Base-by-base conservation (phyloP, 1,284 basidiomycete species). In the Fomitopsis schrenkii region DNA sequence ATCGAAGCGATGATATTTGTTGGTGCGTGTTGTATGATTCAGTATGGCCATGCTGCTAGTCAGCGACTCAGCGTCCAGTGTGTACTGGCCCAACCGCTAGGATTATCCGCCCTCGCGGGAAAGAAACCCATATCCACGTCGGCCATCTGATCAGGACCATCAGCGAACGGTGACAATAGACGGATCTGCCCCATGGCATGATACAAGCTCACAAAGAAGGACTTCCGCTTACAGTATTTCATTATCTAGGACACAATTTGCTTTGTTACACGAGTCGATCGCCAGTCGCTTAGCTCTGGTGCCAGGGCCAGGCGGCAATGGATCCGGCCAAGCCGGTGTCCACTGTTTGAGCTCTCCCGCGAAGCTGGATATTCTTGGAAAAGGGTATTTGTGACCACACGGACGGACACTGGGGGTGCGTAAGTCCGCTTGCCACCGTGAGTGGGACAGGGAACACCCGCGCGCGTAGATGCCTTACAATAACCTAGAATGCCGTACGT, bases 1-100 rank as follows among this genome's bases (percentile, higher is more conserved):
- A 50, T 14, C 35, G 36, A 54, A 40, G 35, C 35, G 10, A 9
- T 15, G 19, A 30, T 1, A 38, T 22, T 53, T 54, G 52, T 54
- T 40, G 52, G 35, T 38, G 33, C 52, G 52, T 54, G 52, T 54
- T 54, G 52, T 54, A 54, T 53, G 52, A 53, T 53, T 53, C 52
- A 7, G 52, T 54, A 2, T 54, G 14, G 35, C 35, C 52, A 54
- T 26, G 52, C 52, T 40, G 36, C 19, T 36, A 38, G 35, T 22
- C 19, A 40, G 33, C 35, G 10, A 38, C n/a, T 22, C 19, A 40
- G 33, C 35, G 10, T n/a, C 5, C 35, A 40, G 12, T 12, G 22
- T 33, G 36, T 40, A 40, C 33, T 19, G 35, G 28, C 46, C 26
- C 46, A 17, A 53, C 33, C 17, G 33, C 48, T 36, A 38, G 35